A percentile compares a stretch with the other conserved stretches of the same genome.
phyloP scores from a whole-genome alignment of 257 asterid genomes.

The Asclepias syriaca region DNA sequence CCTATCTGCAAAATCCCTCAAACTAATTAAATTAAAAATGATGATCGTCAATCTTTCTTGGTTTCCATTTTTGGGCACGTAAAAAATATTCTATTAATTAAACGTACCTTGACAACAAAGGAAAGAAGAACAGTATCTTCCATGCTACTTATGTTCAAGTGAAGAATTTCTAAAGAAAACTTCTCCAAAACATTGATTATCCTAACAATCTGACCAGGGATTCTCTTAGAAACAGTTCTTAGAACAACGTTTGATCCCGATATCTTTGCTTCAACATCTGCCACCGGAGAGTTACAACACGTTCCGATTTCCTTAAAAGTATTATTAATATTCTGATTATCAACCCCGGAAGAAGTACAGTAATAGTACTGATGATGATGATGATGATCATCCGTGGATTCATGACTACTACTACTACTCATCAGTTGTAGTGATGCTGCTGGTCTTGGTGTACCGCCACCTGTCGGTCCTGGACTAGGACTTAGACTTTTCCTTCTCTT shows the following conservation, averaged over 20 bases:
- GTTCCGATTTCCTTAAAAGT: slow-evolving; percentile 69
- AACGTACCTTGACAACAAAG: slow-evolving; percentile 65
- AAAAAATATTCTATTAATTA: no score
- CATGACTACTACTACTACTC: slow-evolving; percentile 31
- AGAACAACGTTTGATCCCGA: slow-evolving; percentile 70
- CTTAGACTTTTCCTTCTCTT: slow-evolving; percentile 60
- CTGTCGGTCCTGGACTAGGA: slow-evolving; percentile 50
- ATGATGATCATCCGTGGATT: not conserved
- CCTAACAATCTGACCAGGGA: slow-evolving; percentile 66
- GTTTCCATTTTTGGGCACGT: no score
- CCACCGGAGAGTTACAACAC: slow-evolving; percentile 75
- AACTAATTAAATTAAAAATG: no score
- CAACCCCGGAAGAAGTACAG: slow-evolving; percentile 20
- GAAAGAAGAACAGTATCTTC: slow-evolving; percentile 94
- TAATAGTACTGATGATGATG: slow-evolving; percentile 11
- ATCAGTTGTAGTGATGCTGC: slow-evolving; percentile 5
- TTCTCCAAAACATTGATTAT: slow-evolving; percentile 63
- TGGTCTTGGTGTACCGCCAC: slow-evolving; percentile 37
- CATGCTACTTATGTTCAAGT: slow-evolving; percentile 86
- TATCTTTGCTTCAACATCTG: slow-evolving; percentile 81
- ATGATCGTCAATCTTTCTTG: no score
- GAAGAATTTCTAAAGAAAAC: slow-evolving; percentile 70
- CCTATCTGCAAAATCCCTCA: slow-evolving; percentile 53
- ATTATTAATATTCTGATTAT: not conserved
- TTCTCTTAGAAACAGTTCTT: slow-evolving; percentile 60